Evolutionary conservation across 139 green algal genomes (phyloP).

Genomic region (Dunaliella primolecta): DNA sequence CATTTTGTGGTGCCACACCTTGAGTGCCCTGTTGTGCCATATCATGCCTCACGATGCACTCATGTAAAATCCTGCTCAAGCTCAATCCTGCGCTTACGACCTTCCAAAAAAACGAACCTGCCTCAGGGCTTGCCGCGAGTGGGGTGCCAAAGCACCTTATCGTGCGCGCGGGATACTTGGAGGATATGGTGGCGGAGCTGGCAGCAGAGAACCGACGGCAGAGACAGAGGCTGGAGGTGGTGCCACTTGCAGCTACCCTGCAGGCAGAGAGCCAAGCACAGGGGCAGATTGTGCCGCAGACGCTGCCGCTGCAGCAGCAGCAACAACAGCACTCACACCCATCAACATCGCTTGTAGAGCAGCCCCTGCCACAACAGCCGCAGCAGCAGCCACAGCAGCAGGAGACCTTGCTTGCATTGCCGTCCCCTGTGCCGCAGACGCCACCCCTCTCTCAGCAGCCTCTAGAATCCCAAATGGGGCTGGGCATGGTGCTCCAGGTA

Average conservation of each 20-base stretch:
- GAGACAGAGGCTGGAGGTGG: background rate
- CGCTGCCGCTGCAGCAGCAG: background rate
- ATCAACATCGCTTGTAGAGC: too few relatives aligned
- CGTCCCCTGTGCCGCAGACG: too few relatives aligned
- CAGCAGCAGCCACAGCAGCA: background rate
- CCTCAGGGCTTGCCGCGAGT: background rate
- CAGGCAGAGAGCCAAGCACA: background rate
- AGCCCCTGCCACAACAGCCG: background rate
- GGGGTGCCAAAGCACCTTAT: background rate
- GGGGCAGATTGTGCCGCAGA: background rate
- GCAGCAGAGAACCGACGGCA: background rate
- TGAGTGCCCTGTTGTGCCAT: too few relatives aligned
- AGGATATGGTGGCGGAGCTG: background rate
- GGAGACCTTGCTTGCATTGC: too few relatives aligned
- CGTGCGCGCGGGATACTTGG: background rate
- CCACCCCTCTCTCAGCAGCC: background rate
- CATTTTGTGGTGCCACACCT: too few relatives aligned
- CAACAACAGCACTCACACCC: too few relatives aligned
- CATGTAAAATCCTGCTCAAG: too few relatives aligned
- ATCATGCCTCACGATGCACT: too few relatives aligned
- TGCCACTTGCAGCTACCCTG: background rate
- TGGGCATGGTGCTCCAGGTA: background rate
- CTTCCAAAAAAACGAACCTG: too few relatives aligned
- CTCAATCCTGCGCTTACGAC: too few relatives aligned
- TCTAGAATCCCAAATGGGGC: background rate